Conservation (phyloP, 345 rosid species). For the Diplotaxis tenuifolia region DNA sequence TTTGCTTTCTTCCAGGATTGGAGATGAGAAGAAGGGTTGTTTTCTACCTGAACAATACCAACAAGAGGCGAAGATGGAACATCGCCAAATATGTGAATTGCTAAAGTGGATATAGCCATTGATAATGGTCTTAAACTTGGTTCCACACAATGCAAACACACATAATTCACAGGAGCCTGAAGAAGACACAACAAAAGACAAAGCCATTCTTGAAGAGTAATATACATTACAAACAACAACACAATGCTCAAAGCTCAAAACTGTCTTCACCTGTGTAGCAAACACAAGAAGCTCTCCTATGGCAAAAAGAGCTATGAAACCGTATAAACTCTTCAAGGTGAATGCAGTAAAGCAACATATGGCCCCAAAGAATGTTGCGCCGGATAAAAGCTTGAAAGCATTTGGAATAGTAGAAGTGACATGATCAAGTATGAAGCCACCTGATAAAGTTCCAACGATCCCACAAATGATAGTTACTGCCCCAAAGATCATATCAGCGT, state of each 20-base stretch:
- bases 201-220: neutral
- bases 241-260: neutral
- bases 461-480: constrained; percentile 86
- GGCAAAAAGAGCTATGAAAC: constrained; percentile 68
- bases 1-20: neutral
- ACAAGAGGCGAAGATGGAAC: constrained; percentile 97
- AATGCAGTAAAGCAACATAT: constrained; percentile 75
- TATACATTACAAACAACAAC: neutral
- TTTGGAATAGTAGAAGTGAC: constrained; percentile 68
- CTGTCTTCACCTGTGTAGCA: constrained; percentile 73
- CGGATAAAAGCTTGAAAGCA: constrained; percentile 91
- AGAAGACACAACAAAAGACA: constrained; percentile 14
- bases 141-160: constrained; percentile 81
- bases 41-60: constrained; percentile 71
- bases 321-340: constrained; percentile 64
- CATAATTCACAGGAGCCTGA: constrained; percentile 87
- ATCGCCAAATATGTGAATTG: constrained; percentile 92
- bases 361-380: constrained; percentile 73
- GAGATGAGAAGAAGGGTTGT: constrained; percentile 21
- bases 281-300: constrained; percentile 87
- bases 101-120: constrained; percentile 91
- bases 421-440: constrained; percentile 67
- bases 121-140: constrained; percentile 87
- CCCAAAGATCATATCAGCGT: constrained; percentile 87
- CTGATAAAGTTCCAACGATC: constrained; percentile 77